phyloP scores from a whole-genome alignment of 306 rosid species.

The Senna tora region DNA sequence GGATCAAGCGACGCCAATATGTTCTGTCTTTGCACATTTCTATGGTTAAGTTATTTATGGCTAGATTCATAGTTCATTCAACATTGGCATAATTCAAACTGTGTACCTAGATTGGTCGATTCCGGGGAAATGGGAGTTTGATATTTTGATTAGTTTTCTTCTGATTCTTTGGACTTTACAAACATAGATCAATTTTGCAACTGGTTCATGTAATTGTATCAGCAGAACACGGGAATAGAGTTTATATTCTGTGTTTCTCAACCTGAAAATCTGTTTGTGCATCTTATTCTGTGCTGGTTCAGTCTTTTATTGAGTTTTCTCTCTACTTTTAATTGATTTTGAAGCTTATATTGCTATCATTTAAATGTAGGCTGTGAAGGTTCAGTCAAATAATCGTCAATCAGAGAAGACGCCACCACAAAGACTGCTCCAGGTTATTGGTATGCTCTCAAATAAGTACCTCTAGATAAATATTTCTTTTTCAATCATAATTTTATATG shows the following conservation, averaged over 20 bases:
- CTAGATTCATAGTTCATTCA: not conserved
- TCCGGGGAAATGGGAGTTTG: conserved; percentile 14
- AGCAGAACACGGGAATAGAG: conserved; percentile 21
- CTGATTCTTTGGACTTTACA: conserved; percentile 24
- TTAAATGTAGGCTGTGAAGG: conserved; percentile 61
- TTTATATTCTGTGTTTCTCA: conserved; percentile 19
- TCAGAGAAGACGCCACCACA: conserved; percentile 65
- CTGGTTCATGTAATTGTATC: conserved; percentile 28
- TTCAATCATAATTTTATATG: conserved; percentile 5
- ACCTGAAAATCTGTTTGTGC: conserved; percentile 17
- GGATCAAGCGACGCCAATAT: no score
- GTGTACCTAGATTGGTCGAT: conserved; percentile 27
- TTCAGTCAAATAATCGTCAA: conserved; percentile 70
- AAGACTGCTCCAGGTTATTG: conserved; percentile 91
- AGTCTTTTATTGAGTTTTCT: conserved; percentile 19
- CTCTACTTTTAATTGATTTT: conserved; percentile 26
- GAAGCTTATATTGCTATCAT: conserved; percentile 40
- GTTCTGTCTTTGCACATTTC: no score
- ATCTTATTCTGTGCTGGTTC: conserved; percentile 22
- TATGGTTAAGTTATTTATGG: not conserved
- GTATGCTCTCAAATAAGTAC: conserved; percentile 57
- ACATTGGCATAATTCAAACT: conserved; percentile 14
- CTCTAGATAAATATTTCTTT: conserved; percentile 18
- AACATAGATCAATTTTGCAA: conserved; percentile 28
- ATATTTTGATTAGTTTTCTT: conserved; percentile 21